Evolutionary conservation across 257 asterid genomes (phyloP), one percentile per base, ranked within the genome.

Genomic region (Scutellaria minor): DNA sequence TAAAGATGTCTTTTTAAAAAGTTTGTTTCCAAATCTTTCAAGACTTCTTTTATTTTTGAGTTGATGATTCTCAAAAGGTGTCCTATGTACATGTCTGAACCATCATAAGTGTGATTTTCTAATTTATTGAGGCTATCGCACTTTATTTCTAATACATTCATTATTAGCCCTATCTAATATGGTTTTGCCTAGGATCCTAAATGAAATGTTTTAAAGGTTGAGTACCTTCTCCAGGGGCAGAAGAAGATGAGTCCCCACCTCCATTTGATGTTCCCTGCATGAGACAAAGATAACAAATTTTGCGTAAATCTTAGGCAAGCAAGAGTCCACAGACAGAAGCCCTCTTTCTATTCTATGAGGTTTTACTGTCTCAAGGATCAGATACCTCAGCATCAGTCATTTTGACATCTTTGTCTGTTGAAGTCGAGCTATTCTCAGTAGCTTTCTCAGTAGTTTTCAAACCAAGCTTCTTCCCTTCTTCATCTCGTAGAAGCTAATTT

Each of bases 391-490:
- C 90, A 58, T 88, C 96, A 51, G 87, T 73, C 99, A 95, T 92
- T 83, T 88, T 90, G 77, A 86, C 83, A 80, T 92, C 98, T 45
- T 51, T 79, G 71, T 80, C 90, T 0, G 70, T 79, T 47, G 91
- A 81, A 73, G 67, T 78, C 15, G 92, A 85, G 76, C 85, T 84
- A 72, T 79, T 87, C 71, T 78, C 88, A 9, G 78, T 87, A 58
- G 90, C 44, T 85, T 95, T 87, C 71, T 78, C 88, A 9, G 78
- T 87, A 58, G 90, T 40, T 85, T 95, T 89, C 72, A 95, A 72
- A 63, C 99, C 99, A 71, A 78, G 60, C 79, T 92, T 95, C 84
- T 81, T 95, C 78, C 96, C 96, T 80, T 95, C 99, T 75, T 86
- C 99, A 6, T 95, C 98, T 81, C 98, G 85, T 64, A 92, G 83